Evolutionary conservation across 2,329 filamentous ascomycete species (phyloP), one percentile per base, ranked within the genome.

Genomic region (Rhynchosporium graminicola): DNA sequence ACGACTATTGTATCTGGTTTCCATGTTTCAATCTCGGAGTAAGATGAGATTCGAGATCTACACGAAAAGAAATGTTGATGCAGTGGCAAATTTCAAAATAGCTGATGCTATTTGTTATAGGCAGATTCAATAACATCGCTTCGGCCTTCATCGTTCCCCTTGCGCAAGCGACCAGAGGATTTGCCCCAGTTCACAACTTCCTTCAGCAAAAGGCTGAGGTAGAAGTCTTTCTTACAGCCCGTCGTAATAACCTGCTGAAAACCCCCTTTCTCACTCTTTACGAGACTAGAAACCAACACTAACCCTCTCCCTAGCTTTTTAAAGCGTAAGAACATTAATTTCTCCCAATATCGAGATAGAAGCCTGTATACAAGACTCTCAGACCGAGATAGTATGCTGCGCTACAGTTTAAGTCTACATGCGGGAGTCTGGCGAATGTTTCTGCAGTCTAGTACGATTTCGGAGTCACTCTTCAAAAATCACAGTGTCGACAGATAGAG

Each of bases 291-390:
- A 4, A 7, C 50, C 50, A 31, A 15, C 31, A 40, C 31, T 40
- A 10, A 54, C 20, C 50, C 9, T 54, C 15, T 54, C 50, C 31
- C 50, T 33, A 5, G 50, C 50, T 33, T 8, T 40, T 33, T 33
- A 54, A 20, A 54, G 36, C 33, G 31, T 54, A 10, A 54, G 33
- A 38, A 54, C 3, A 26, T 54, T 54, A 40, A 40, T 54, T 13
- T 54, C 50, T 20, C 20, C 20, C 20, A n/a, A 54, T 54, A 20
- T n/a, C 50, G 8, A 54, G 28, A 54, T 54, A 54, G 1, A 54
- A n/a, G 12, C 50, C 50, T 4, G 50, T 54, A 54, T 54, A 54
- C 0, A 54, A 33, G 2, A 54, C 50, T 40, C 50, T 54, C 33
- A 54, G 33, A 10, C 50, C 50, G 6, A 54, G 33, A 12, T 54